These are phyloP conservation scores for Terana coerulea DNA, from an alignment of 768 basidiomycete genomes.

Conservation along the genomic window DNA sequence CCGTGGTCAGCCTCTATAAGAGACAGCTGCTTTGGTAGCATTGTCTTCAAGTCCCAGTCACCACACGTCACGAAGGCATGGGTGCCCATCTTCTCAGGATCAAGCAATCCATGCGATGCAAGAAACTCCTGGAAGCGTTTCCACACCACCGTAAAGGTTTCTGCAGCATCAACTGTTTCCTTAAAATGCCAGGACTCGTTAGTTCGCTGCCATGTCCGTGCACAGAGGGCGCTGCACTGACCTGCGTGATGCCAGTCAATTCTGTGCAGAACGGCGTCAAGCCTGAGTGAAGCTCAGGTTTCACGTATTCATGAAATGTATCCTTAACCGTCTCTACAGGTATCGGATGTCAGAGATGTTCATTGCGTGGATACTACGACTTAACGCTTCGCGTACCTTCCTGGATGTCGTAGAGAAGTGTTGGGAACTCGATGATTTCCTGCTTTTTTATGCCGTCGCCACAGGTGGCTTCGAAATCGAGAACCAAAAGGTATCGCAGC, in stretches of 20 bases:
- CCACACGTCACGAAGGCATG: conserved; percentile 27
- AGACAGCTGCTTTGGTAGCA: conserved; percentile 27
- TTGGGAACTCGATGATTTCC: conserved; percentile 30
- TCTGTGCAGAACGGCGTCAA: conserved; percentile 26
- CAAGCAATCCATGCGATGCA: conserved; percentile 11
- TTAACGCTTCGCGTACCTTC: conserved; percentile 3
- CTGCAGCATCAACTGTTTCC: conserved; percentile 23
- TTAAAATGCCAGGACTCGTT: conserved; percentile 1
- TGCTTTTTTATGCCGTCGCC: conserved; percentile 17
- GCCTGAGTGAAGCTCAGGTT: conserved; percentile 17
- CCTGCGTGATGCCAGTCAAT: conserved; percentile 29
- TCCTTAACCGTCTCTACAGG: conserved; percentile 19
- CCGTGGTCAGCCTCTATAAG: conserved; percentile 15
- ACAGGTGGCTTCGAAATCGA: conserved; percentile 29
- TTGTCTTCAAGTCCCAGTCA: conserved; percentile 28
- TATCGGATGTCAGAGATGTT: background rate
- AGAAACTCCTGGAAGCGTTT: conserved; percentile 25
- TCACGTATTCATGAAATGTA: conserved; percentile 28
- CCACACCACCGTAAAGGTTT: conserved; percentile 26
- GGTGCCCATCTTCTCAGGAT: conserved; percentile 13
- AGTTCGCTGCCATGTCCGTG: background rate
- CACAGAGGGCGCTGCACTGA: background rate
- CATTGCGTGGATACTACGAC: background rate
- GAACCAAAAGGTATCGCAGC: conserved; percentile 20
- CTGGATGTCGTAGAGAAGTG: conserved; percentile 23